Base-by-base conservation (phyloP, 345 rosid species). In the Turnera subulata region DNA sequence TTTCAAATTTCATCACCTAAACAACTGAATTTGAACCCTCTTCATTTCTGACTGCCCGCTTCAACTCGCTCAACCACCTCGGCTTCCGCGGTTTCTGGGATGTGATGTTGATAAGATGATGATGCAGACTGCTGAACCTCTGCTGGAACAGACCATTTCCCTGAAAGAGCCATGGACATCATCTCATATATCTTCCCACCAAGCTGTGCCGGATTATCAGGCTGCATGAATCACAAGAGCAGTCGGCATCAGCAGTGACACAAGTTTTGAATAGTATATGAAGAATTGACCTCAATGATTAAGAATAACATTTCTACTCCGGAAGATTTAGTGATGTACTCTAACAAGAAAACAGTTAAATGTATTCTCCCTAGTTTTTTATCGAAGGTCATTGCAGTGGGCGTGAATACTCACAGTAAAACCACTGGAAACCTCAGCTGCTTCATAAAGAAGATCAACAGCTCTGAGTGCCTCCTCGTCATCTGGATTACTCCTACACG, bases 151-250 rank as follows among this genome's bases (percentile, higher is more conserved):
- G 84, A 80, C 99, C 99, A 93, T 78, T 85, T 93, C 33, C 83
- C 86, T 0, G 91, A 72, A 57, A 89, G 83, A 58, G 97, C 92
- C 65, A 71, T 62, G 43, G 76, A 85, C 97, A 93, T 85, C 96
- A 93, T 85, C 85, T 89, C 97, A 50, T 93, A 93, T 75, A 93
- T 93, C 85, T 93, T 93, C 65, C 96, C 86, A 20, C 97, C 89
- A 0, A 93, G 92, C 72, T 89, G 77, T 4, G 95, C 97, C 19
- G 99, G 99, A 72, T 87, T 77, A 64, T 89, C 99, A 19, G 97
- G 97, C 99, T 93, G 83, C 73, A 67, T 17, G 22, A 16, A 50
- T 56, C 26, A 49, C 8, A 53, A 13, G 15, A 49, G 5, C 35
- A 3, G 35, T 29, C 8, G 8, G 35, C 4, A 29, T n/a, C 4